Base-by-base conservation (phyloP, 495 filamentous ascomycete species). In the Xylaria intraflava region DNA sequence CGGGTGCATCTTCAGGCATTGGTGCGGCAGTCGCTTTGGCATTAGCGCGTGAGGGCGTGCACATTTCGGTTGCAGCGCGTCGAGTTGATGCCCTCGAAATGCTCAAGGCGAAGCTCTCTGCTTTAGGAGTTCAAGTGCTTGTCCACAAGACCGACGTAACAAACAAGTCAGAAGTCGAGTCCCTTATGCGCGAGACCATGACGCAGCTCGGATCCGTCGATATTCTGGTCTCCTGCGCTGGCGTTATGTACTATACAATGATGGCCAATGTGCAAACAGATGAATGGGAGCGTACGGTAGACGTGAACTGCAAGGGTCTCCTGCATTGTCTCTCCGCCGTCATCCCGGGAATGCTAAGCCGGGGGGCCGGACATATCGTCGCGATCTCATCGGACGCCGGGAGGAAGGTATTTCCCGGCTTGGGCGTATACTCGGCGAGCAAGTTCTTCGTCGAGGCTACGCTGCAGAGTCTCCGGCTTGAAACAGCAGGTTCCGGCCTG, bases 381-480 rank as follows among this genome's bases (percentile, higher is more conserved):
- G 83, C 83, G 39, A 84, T 87, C 49, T 86, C 83, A 16, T 86
- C 83, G 0, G 84, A 86, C 48, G 83, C 84, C 1, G 83, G 82
- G 2, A 75, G 84, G 26, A 86, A 86, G 65, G 83, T 86, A 50
- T 86, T 87, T 73, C 83, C 84, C 0, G 84, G 84, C 5, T 70
- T 86, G 29, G 84, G 84, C 49, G 83, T 87, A n/a, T 87, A 87
- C 72, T 82, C 78, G 7, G 84, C 82, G 23, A 79, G 75, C 62
- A 87, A 87, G 62, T 86, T 87, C 76, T 87, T 87, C 68, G 83
- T 86, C 38, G 83, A 87, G 62, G 84, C 83, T 0, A 83, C 83
- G 3, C 71, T 87, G 9, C 83, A 87, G 67, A 73, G 74, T 26
- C 64, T 87, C 41, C 80, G 83, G 40, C 66, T 86, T 14, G 84